Percentiles rank a stretch among this genome's conserved stretches.
Evolutionary conservation across 257 asterid genomes (phyloP).

Genomic region (Leptodermis oblonga): DNA sequence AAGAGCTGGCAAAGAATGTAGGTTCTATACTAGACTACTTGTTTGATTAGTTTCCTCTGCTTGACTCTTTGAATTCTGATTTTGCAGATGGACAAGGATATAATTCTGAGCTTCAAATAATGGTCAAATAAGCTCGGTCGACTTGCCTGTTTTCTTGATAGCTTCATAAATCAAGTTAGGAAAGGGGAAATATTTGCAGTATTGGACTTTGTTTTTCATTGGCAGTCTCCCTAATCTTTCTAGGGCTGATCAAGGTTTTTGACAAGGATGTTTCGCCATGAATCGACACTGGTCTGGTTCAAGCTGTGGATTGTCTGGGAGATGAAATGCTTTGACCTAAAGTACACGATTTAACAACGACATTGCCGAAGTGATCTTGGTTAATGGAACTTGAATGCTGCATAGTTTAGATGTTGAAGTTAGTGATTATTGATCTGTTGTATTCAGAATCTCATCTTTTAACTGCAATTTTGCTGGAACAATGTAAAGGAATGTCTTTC

Average conservation of each 20-base stretch:
- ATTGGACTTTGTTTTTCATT: neutral
- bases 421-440: neutral
- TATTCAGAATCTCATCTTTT: neutral
- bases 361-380: neutral
- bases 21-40: constrained; percentile 18
- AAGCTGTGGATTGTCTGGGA: neutral
- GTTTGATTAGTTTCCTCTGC: constrained; percentile 10
- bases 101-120: constrained; percentile 43
- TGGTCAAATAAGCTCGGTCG: constrained; percentile 2
- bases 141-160: neutral
- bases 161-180: neutral
- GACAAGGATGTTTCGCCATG: neutral
- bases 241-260: neutral
- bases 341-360: neutral
- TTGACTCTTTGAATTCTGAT: constrained; percentile 6
- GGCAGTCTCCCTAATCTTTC: neutral
- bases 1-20: constrained; percentile 71
- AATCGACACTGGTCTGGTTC: neutral
- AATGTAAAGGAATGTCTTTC: neutral
- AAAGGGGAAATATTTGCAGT: constrained; percentile 1
- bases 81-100: constrained; percentile 72
- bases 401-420: constrained; percentile 1
- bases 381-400: neutral
- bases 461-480: neutral
- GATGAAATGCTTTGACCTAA: neutral